Evolutionary conservation across 2,329 filamentous ascomycete species (phyloP), one percentile per base, ranked within the genome.

Genomic region (Claviceps maximensis): DNA sequence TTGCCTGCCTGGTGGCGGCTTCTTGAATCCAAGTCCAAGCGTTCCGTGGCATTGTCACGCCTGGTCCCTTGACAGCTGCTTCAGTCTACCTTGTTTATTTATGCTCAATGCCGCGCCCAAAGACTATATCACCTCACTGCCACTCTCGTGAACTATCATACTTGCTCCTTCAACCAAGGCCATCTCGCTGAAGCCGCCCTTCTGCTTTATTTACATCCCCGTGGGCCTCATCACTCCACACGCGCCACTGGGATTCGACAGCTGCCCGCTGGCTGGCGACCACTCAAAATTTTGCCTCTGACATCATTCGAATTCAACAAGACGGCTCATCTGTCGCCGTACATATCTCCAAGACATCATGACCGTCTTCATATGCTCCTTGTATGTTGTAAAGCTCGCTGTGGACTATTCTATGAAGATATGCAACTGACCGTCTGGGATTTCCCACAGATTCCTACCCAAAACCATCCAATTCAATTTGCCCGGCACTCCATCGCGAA

Each of bases 381-480:
- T 71, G 68, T 70, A 65, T 54, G 68, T 64, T 25, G 13, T 21
- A 13, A 47, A 45, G 21, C 17, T 19, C 23, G 10, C 27, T 19
- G 7, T 21, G 15, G 12, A 33, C 23, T 10, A 17, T 10, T n/a
- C n/a, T 8, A 7, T 9, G 15, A 19, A 44, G 25, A 25, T 42
- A 7, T 23, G 36, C 31, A 5, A 19, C 46, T 50, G 46, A 47
- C 45, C 45, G 7, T 1, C 27, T 15, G 25, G 31, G n/a, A n/a
- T 33, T 40, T 3, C 3, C 8, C 21, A 4, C 36, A 95, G 90
- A 54, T 95, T 95, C 66, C 79, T 96, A 38, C 91, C 91, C 36
- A 90, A 95, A 67, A 97, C 91, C 42, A 77, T 95, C 63, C 84
- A 95, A 68, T 97, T 97, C 68, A 83, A 84, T 60, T 75, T 87